Evolutionary conservation across 2,329 filamentous ascomycete genomes (phyloP), one percentile per base, ranked within the genome.

Genomic region (Penicillium verrucosum): DNA sequence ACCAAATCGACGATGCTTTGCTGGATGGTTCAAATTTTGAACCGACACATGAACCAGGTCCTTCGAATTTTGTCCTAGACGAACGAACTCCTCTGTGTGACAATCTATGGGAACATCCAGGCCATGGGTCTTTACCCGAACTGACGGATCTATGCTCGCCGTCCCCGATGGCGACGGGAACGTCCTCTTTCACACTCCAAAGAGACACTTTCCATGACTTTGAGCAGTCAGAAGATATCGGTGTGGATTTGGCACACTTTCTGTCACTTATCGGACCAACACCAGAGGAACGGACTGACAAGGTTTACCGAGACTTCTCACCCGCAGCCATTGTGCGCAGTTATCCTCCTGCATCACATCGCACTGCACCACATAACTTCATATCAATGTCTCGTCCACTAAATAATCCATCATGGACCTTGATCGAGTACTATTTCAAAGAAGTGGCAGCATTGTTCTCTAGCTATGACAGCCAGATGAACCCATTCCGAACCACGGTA

Each of bases 391-490:
- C 70, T 7, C 70, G 65, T 36, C 74, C 68, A 36, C 62, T 80
- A 55, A 75, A 75, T 43, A 80, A 83, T 45, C 73, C 80, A 18
- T 80, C 81, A 4, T 84, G 81, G 45, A 78, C 82, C 44, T 73
- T 87, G 16, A 80, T 86, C 10, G 82, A 85, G 46, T 84, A 86
- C 62, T 87, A 86, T 62, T 87, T 87, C 72, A 82, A 82, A 62
- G 82, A 85, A 57, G 82, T 86, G 3, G 85, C 82, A 47, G 79
- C 78, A 4, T 71, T 86, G 10, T 86, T 85, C 67, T 87, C 84
- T n/a, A 85, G 81, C 57, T 87, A 85, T 63, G 85, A 87, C 68
- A 85, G 83, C 21, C 75, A 78, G 12, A 76, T 85, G 61, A 87
- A 87, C 61, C 83, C 83, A 0, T 86, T 86, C 61, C 76, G 84